Base-by-base conservation (phyloP, 495 filamentous ascomycete genomes). In the Articulospora tetracladia region DNA sequence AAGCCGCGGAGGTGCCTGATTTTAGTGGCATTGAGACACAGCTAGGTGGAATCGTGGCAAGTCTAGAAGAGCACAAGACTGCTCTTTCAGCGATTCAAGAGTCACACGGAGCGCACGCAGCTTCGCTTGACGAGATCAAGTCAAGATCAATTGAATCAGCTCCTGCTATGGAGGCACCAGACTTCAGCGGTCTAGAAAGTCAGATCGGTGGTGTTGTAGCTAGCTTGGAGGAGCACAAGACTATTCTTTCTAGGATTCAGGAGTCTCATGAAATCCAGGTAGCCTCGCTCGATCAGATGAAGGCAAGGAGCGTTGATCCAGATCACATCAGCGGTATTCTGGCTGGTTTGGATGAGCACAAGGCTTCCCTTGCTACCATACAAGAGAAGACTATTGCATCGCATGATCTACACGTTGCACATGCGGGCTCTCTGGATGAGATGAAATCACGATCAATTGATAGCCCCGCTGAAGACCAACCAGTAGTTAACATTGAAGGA, bases 321-420 rank as follows among this genome's bases (percentile, higher is more conserved):
- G 56, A 53, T 22, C 30, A 61, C 28, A 61, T 61, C 20, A 24
- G 2, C 25, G 55, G 46, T 34, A 62, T 62, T 32, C 30, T 32
- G 2, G 48, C 36, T 3, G 54, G 30, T 19, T 26, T 58, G 13
- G 54, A 62, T 19, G 53, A 55, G 32, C 53, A 55, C 12, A 50
- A 50, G 15, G 28, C 23, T 39, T 17, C 15, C 13, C 61, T 64
- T 20, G 51, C 47, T 1, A 25, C 61, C 2, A 63, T 50, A 15
- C 55, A 66, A 24, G 55, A 41, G 32, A 66, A 30, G 36, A 54
- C 19, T 0, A 17, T 17, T 7, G 58, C 30, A 7, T 53, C 41
- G 7, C 30, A 58, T 51, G 58, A 61, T 19, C 27, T 46, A 12
- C 10, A 41, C 20, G 19, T 27, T 47, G 54, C 32, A 27, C 34